A percentile compares a stretch with the other conserved stretches of the same genome.
Conservation (phyloP, 306 rosid genomes). For the Citrullus amarus region DNA sequence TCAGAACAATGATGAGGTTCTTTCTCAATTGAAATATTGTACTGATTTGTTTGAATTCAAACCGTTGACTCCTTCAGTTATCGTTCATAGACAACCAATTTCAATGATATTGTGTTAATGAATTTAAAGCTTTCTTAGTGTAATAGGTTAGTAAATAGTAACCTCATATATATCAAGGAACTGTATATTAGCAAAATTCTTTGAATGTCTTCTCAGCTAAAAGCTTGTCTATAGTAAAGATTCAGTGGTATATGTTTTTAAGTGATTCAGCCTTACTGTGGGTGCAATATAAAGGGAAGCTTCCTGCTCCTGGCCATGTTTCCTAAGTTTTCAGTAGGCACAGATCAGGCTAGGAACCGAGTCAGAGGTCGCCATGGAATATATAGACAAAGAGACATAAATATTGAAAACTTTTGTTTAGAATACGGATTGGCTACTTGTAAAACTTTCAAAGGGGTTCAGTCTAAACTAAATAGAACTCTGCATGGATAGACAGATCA, state of each 20-base stretch:
- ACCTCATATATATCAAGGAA: background rate
- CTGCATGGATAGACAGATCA: background rate
- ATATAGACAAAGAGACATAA: background rate
- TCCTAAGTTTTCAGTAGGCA: background rate
- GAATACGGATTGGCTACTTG: background rate
- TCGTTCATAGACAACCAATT: background rate
- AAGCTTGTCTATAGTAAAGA: background rate
- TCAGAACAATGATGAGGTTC: slow-evolving; percentile 42
- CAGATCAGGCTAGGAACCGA: background rate
- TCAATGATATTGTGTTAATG: background rate
- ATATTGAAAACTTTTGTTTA: no score
- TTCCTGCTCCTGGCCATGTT: background rate
- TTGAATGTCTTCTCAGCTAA: background rate
- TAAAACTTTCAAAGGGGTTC: background rate
- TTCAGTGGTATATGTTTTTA: background rate
- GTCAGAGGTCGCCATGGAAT: background rate
- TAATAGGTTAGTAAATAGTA: background rate
- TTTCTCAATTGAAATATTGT: slow-evolving; percentile 12
- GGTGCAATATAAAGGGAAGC: background rate
- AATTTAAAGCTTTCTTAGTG: background rate
- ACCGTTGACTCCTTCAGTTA: background rate
- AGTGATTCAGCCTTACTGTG: background rate
- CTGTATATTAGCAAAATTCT: background rate
- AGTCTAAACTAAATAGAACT: background rate
- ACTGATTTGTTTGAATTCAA: background rate